These are phyloP conservation scores for Hemileccinum impolitum DNA, from an alignment of 768 basidiomycete genomes.

Conservation along the genomic window DNA sequence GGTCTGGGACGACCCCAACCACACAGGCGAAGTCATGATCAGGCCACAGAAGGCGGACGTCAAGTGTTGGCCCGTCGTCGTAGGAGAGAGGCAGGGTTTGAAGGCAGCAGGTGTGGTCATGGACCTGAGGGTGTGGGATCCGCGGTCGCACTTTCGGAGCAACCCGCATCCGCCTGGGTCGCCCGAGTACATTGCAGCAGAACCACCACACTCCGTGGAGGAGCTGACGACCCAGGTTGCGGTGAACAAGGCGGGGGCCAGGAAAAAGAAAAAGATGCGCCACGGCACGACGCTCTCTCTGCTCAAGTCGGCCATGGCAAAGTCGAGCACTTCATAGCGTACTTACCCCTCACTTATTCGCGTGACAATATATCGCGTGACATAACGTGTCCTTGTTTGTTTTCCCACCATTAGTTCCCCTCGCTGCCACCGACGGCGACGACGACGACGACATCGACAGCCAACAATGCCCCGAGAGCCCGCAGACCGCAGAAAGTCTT, in stretches of 20 bases:
- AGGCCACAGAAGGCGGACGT: constrained; percentile 32
- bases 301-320: constrained; percentile 21
- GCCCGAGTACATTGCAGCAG: constrained; percentile 41
- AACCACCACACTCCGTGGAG: constrained; percentile 20
- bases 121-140: constrained; percentile 29
- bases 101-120: constrained; percentile 35
- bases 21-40: constrained; percentile 29
- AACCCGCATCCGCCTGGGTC: constrained; percentile 53
- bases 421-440: constrained; percentile 12
- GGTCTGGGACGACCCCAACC: constrained; percentile 29
- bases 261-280: not conserved
- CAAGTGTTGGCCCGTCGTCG: constrained; percentile 39
- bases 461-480: constrained; percentile 26
- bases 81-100: constrained; percentile 42
- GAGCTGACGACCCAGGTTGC: constrained; percentile 16
- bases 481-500: constrained; percentile 32
- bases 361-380: constrained; percentile 26
- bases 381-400: constrained; percentile 27
- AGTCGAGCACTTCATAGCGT: not conserved
- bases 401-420: constrained; percentile 6
- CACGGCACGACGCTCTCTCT: constrained; percentile 8
- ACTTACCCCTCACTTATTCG: too few species aligned
- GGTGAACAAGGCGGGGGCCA: constrained; percentile 4
- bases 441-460: constrained; percentile 3
- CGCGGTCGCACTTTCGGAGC: constrained; percentile 30